These are phyloP conservation scores for Paramecium bursaria DNA, from an alignment of 73 alveolate species.

Conservation along the genomic window DNA sequence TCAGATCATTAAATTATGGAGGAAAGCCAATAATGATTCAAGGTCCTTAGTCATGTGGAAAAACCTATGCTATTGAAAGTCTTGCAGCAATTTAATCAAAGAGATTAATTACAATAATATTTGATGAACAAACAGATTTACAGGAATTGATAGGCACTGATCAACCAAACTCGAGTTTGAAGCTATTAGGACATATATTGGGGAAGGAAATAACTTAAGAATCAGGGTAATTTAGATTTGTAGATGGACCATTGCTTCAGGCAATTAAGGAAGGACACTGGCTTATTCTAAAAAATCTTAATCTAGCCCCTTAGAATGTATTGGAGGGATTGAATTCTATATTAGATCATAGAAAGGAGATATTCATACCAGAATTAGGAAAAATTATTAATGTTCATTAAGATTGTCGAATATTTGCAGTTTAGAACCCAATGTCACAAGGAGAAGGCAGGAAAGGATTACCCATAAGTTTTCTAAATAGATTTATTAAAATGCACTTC, in stretches of 20 bases:
- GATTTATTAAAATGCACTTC: conserved; percentile 91
- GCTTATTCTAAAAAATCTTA: conserved; percentile 94
- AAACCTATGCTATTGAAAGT: conserved; percentile 91
- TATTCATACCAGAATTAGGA: conserved; percentile 94
- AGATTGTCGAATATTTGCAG: conserved; percentile 65
- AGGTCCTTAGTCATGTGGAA: conserved; percentile 26
- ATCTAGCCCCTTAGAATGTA: conserved; percentile 92
- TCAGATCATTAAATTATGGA: neutral
- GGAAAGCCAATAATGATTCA: conserved; percentile 34
- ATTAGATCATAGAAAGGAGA: conserved; percentile 96
- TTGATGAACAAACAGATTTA: conserved; percentile 97
- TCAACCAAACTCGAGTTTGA: conserved; percentile 82
- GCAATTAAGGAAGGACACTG: conserved; percentile 95
- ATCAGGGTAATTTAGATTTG: conserved; percentile 87
- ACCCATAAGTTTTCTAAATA: conserved; percentile 97
- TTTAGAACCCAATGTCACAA: conserved; percentile 60
- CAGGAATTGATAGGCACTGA: conserved; percentile 98
- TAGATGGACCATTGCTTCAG: conserved; percentile 91
- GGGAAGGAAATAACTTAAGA: conserved; percentile 60
- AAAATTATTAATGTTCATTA: conserved; percentile 13
- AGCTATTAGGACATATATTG: conserved; percentile 15
- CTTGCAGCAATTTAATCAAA: conserved; percentile 83
- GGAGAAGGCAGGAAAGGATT: conserved; percentile 96
- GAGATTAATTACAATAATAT: conserved; percentile 87
- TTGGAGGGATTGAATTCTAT: conserved; percentile 99